These are phyloP conservation scores for Cladosporium halotolerans DNA, from an alignment of 2,329 filamentous ascomycete species.

Conservation along the genomic window DNA sequence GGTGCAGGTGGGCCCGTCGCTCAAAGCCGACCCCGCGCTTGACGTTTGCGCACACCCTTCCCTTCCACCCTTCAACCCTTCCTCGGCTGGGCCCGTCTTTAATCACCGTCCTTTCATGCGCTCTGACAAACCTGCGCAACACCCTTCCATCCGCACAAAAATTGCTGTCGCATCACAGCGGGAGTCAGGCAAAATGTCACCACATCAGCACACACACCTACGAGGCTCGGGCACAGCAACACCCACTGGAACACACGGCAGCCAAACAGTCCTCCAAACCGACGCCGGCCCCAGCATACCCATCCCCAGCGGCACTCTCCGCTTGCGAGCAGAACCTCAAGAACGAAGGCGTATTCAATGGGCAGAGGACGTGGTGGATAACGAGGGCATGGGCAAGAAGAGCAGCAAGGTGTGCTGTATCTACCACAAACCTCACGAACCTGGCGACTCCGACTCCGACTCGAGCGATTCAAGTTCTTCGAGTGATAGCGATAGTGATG, in stretches of 20 bases:
- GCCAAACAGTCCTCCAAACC: constrained; percentile 28
- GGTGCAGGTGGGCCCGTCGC: background rate
- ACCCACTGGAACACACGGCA: constrained; percentile 24
- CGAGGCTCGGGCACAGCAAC: constrained; percentile 19
- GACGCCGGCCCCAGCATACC: constrained; percentile 20
- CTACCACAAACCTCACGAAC: constrained; percentile 77
- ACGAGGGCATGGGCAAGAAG: constrained; percentile 90
- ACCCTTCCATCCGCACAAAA: no score
- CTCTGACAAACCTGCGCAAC: no score
- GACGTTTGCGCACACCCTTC: no score
- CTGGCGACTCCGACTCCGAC: constrained; percentile 72
- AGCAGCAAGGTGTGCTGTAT: constrained; percentile 99
- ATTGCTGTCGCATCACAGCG: no score
- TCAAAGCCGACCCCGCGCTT: background rate
- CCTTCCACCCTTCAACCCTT: no score
- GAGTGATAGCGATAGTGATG: constrained; percentile 48
- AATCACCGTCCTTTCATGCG: background rate
- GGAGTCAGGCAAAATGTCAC: background rate
- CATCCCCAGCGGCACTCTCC: constrained; percentile 27
- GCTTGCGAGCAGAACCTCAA: constrained; percentile 34
- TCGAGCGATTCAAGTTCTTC: constrained; percentile 51
- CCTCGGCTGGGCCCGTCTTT: no score
- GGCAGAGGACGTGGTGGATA: constrained; percentile 90
- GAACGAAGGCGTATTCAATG: constrained; percentile 68
- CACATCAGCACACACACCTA: constrained; percentile 9